Conservation (phyloP, 2,329 filamentous ascomycete genomes). For the Aspergillus sp. region DNA sequence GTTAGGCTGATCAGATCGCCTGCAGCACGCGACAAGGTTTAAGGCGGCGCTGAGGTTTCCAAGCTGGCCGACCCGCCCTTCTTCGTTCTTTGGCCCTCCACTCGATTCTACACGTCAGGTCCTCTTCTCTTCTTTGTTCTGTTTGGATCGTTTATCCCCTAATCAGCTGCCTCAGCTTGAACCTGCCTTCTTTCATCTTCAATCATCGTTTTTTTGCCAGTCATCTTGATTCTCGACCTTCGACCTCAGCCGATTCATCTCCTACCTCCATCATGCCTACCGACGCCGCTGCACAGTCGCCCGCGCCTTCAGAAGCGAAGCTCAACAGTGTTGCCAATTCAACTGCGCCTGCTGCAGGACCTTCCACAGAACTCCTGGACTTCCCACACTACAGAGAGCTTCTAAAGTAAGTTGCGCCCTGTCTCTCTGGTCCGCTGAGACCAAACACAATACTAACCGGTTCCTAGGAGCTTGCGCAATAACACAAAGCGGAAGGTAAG, state of each 20-base stretch:
- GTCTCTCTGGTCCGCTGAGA: background rate
- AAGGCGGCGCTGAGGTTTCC: constrained; percentile 29
- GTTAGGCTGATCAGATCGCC: background rate
- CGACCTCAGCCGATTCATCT: background rate
- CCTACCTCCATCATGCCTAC: constrained; percentile 60
- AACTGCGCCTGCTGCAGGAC: constrained; percentile 45
- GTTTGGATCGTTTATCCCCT: constrained; percentile 8
- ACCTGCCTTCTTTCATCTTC: background rate
- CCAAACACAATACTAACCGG: constrained; percentile 23
- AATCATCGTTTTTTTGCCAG: constrained; percentile 8
- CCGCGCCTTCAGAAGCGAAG: constrained; percentile 73
- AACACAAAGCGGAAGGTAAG: constrained; percentile 92
- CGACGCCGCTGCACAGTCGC: constrained; percentile 65
- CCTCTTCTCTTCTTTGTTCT: constrained; percentile 15
- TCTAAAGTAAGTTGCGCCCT: constrained; percentile 71
- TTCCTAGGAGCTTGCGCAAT: constrained; percentile 80
- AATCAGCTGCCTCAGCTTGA: background rate
- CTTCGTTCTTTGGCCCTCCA: constrained; percentile 24
- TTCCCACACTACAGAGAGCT: constrained; percentile 84
- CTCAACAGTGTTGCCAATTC: constrained; percentile 56
- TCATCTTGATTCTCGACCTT: constrained; percentile 1
- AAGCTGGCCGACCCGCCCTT: constrained; percentile 38
- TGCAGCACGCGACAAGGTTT: constrained; percentile 28
- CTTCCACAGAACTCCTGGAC: constrained; percentile 68
- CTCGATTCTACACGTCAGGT: constrained; percentile 23